Evolutionary conservation across 129 eudicot genomes (phyloP).

Genomic region (Daucus carota): DNA sequence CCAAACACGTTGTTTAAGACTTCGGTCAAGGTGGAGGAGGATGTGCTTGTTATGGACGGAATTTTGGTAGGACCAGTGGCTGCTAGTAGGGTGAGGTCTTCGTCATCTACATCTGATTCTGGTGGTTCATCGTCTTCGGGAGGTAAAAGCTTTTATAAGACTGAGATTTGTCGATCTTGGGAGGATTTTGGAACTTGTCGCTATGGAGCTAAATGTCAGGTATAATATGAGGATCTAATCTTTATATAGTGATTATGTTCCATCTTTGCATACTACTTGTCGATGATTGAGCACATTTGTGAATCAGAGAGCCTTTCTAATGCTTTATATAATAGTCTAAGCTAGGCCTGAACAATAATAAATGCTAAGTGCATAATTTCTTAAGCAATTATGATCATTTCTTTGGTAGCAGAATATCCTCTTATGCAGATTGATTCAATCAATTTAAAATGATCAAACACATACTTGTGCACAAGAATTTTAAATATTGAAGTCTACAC

Average conservation of each 20-base stretch:
- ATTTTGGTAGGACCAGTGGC: constrained; percentile 19
- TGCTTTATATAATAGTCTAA: not conserved
- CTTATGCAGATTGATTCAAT: not conserved
- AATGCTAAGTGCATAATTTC: not conserved
- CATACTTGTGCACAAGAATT: not conserved
- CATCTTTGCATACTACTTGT: not conserved
- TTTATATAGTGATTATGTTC: not conserved
- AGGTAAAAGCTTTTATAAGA: constrained; percentile 12
- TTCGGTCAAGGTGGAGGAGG: constrained; percentile 38
- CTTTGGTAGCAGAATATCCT: not conserved
- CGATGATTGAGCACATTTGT: not conserved
- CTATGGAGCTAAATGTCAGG: constrained; percentile 31
- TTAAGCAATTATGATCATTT: not conserved
- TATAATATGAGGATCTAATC: not conserved
- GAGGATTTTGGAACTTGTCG: constrained; percentile 24
- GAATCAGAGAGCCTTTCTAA: not conserved
- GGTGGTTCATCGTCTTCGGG: constrained; percentile 21
- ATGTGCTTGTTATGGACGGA: constrained; percentile 37
- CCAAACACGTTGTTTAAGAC: constrained; percentile 17
- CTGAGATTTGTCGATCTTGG: constrained; percentile 20
- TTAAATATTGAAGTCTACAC: not conserved
- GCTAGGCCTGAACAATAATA: not conserved
- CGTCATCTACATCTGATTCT: constrained; percentile 18
- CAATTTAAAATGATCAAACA: not conserved
- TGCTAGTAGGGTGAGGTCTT: constrained; percentile 2